Evolutionary conservation across 2,329 filamentous ascomycete species (phyloP), one percentile per base, ranked within the genome.

Genomic region (Chrysoporthe deuterocubensis): DNA sequence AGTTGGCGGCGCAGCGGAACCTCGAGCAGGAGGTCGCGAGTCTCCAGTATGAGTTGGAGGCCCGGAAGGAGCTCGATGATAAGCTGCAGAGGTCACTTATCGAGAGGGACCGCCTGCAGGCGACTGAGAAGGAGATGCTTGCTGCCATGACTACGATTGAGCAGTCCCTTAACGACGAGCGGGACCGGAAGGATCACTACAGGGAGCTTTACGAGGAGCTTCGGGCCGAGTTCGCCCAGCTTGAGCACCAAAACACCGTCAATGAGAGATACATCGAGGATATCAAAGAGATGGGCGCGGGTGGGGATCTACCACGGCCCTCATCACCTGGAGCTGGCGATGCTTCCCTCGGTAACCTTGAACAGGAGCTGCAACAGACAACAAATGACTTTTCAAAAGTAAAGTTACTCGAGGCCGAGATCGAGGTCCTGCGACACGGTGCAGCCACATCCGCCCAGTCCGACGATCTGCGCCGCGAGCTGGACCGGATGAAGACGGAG

Each of bases 291-390:
- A 73, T 87, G 43, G 80, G 82, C 61, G 76, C 80, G 18, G 76
- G 75, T n/a, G 76, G 75, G 34, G 71, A 71, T 21, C 65, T 68
- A 3, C 58, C 57, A 13, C 43, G 68, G 57, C 37, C 68, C 11
- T 54, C 62, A 11, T 67, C 68, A 9, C 59, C 68, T 37, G 50
- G 52, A n/a, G 65, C 68, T 43, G 37, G 37, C 18, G 57, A 54
- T 14, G 62, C 65, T 18, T 63, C 63, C 9, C n/a, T 60, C 4
- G 44, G 59, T 52, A 87, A 79, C 68, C 83, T 90, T 9, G 87
- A 89, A 75, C 85, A 89, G 68, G 88, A 90, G 75, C 81, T 90
- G 4, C 84, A 86, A 63, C 81, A 81, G 67, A 83, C 84, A 34
- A 75, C 75, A 52, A 79, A 80, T 34, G 68, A 69, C 44, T 43